Conservation (phyloP, 1,284 basidiomycete species). For the Peniophora sp. region DNA sequence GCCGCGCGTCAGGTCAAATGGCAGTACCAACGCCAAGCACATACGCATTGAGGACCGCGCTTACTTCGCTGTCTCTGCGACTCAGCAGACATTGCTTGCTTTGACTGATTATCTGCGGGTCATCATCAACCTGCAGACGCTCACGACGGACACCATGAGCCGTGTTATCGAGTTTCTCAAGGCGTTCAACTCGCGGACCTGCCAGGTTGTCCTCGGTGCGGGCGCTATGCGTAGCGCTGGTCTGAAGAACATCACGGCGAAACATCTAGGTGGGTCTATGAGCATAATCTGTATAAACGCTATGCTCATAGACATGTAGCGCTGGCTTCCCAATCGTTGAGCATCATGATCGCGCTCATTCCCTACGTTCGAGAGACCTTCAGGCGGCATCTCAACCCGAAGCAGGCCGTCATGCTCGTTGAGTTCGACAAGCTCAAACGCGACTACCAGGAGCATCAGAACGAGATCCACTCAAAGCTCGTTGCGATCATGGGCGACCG, state of each 20-base stretch:
- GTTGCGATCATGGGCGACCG: slow-evolving; percentile 98
- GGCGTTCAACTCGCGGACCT: slow-evolving; percentile 96
- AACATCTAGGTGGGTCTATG: slow-evolving; percentile 72
- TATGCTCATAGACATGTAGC: slow-evolving; percentile 30
- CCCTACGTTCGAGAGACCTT: slow-evolving; percentile 95
- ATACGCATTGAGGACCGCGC: slow-evolving; percentile 78
- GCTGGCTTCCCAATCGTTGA: slow-evolving; percentile 91
- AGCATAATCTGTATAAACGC: neutral
- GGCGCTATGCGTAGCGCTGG: slow-evolving; percentile 98
- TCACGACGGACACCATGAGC: slow-evolving; percentile 92
- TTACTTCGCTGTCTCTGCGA: slow-evolving; percentile 86
- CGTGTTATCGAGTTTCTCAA: slow-evolving; percentile 94
- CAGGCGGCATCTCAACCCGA: slow-evolving; percentile 83
- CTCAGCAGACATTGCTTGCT: slow-evolving; percentile 68
- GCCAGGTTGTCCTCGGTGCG: slow-evolving; percentile 96
- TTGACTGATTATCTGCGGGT: slow-evolving; percentile 85
- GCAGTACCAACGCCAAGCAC: slow-evolving; percentile 47
- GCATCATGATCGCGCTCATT: slow-evolving; percentile 91
- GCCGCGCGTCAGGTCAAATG: slow-evolving; percentile 12
- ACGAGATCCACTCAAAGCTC: slow-evolving; percentile 96
- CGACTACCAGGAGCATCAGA: slow-evolving; percentile 99
- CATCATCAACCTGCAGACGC: slow-evolving; percentile 80
- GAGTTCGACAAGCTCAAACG: slow-evolving; percentile 98
- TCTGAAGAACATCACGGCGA: slow-evolving; percentile 97
- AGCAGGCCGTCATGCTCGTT: slow-evolving; percentile 93